phyloP scores from a whole-genome alignment of 345 rosid species.

The Geranium rotundifolium region DNA sequence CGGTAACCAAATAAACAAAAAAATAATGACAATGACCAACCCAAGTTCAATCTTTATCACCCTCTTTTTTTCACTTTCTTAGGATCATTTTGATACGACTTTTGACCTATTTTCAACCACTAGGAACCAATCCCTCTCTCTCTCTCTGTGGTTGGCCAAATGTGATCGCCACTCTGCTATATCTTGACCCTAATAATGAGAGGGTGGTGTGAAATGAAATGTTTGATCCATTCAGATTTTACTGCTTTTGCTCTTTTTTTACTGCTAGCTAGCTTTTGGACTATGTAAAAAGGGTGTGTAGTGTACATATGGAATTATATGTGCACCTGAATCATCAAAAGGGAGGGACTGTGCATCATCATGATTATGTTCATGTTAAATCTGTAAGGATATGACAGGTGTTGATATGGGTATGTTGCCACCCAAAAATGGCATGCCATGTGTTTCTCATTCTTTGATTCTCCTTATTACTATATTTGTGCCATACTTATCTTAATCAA shows the following conservation, averaged over 20 bases:
- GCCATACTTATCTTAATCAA: too few relatives aligned
- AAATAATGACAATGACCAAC: neutral
- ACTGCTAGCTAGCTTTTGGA: neutral
- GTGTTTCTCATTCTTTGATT: too few relatives aligned
- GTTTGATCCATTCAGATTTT: too few relatives aligned
- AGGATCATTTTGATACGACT: neutral
- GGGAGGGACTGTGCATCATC: neutral
- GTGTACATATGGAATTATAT: too few relatives aligned
- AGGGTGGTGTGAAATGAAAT: too few relatives aligned
- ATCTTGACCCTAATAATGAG: too few relatives aligned
- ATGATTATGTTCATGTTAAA: neutral
- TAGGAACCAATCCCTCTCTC: neutral
- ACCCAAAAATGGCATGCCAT: slow-evolving; percentile 5
- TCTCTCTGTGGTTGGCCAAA: neutral
- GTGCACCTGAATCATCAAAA: too few relatives aligned
- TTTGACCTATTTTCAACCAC: neutral
- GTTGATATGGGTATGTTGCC: slow-evolving; percentile 3
- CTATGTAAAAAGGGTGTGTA: too few relatives aligned
- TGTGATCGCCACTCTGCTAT: neutral
- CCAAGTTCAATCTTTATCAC: neutral
- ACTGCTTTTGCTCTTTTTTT: neutral
- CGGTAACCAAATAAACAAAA: neutral
- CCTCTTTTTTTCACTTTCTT: neutral
- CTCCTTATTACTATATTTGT: too few relatives aligned
- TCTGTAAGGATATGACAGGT: slow-evolving; percentile 7